phyloP scores from a whole-genome alignment of 1,139 yeast species.

The Fermentozyma sake region DNA sequence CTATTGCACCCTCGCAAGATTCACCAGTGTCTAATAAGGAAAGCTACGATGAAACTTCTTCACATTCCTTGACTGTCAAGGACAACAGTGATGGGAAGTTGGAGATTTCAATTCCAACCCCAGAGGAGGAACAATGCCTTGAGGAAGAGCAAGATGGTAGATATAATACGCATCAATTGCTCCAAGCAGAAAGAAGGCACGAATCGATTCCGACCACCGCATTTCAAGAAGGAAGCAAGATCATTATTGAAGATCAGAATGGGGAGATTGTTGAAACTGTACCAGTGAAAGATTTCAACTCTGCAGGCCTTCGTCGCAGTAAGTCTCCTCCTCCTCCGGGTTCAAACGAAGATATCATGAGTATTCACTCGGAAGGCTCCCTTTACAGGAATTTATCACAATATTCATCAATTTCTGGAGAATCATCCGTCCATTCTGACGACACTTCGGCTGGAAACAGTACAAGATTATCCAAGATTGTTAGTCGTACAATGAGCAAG shows the following conservation, averaged over 20 bases:
- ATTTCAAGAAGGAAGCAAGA: slow-evolving; percentile 64
- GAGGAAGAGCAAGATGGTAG: neutral
- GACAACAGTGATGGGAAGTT: slow-evolving; percentile 15
- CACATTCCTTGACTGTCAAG: slow-evolving; percentile 5
- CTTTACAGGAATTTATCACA: slow-evolving; percentile 34
- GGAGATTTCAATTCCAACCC: slow-evolving; percentile 3
- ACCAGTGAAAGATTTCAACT: slow-evolving; percentile 13
- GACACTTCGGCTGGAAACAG: slow-evolving; percentile 3
- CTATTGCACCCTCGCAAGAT: slow-evolving; percentile 10
- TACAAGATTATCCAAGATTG: slow-evolving; percentile 8
- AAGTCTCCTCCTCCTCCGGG: slow-evolving; percentile 2
- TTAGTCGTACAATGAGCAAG: slow-evolving; percentile 7
- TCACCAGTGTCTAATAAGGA: slow-evolving; percentile 7
- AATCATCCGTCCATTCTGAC: slow-evolving; percentile 13
- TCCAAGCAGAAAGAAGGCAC: slow-evolving; percentile 3
- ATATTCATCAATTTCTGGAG: slow-evolving; percentile 18
- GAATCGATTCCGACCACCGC: slow-evolving; percentile 39
- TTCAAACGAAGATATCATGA: slow-evolving; percentile 8
- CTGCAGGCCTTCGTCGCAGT: too few relatives aligned
- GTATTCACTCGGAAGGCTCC: slow-evolving; percentile 41
- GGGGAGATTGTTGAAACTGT: slow-evolving; percentile 67
- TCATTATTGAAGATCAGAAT: slow-evolving; percentile 73
- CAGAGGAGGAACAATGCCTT: too few relatives aligned
- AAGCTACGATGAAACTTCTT: slow-evolving; percentile 8
- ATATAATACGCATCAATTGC: slow-evolving; percentile 1